Base-by-base conservation (phyloP, 768 basidiomycete genomes). In the Tulasnella sp. region DNA sequence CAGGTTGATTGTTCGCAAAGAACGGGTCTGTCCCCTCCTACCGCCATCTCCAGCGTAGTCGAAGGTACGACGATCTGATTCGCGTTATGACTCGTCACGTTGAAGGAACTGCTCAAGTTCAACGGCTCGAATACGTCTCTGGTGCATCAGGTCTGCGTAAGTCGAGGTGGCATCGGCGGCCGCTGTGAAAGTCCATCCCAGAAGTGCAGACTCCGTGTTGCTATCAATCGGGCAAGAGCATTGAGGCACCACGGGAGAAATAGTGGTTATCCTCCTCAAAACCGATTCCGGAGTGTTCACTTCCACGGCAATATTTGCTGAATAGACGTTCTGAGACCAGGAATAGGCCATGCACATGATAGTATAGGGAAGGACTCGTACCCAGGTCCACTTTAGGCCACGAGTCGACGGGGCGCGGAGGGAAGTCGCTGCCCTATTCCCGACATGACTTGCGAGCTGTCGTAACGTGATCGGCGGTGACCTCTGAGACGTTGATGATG, bases 171-270 rank as follows among this genome's bases (percentile, higher is more conserved):
- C 42, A 21, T 29, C 30, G 21, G 45, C 57, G 5, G 45, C 57
- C 1, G 75, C 74, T 2, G 68, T 70, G 1, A 73, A 68, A 15
- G 73, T 67, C 15, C 72, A 62, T 17, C 74, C 74, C 10, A 76
- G 62, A 0, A 74, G n/a, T 1, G 64, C 64, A 7, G 65, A 70
- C 70, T 50, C 75, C 0, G 74, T 72, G 38, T 74, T 71, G 15
- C 73, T 73, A 62, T 80, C 78, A 19, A 68, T 65, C 0, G 74
- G 74, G 62, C 73, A 78, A 2, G 12, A n/a, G 43, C 73, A 76
- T 2, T 77, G 79, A 0, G 73, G 29, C 12, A 51, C 21, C 4
- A 22, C 54, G 24, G 10, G 54, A 43, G 19, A 17, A 22, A 44
- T 3, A 10, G 34, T 24, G 19, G 19, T 11, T 10, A 56, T 56